Evolutionary conservation across 352 stramenopile species (phyloP).

Genomic region (Peronospora farinosa): DNA sequence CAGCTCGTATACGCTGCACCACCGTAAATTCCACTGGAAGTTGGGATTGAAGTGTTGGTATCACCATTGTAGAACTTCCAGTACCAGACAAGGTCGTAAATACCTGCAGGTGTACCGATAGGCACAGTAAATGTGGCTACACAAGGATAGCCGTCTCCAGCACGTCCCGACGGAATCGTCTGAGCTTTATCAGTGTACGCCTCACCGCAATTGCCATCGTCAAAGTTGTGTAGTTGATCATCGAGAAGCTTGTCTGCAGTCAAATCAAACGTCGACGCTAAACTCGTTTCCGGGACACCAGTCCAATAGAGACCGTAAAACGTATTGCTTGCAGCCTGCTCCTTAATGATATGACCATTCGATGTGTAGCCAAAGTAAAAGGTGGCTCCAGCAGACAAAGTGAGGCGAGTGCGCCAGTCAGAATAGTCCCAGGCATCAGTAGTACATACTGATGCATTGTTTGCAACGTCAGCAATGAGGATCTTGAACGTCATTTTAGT

Average conservation of each 20-base stretch:
- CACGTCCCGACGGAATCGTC: conserved; percentile 34
- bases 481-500: conserved; percentile 48
- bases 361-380: conserved; percentile 60
- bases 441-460: conserved; percentile 30
- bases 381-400: conserved; percentile 33
- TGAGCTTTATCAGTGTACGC: conserved; percentile 35
- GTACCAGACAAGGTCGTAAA: conserved; percentile 69
- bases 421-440: conserved; percentile 31
- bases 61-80: conserved; percentile 64
- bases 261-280: conserved; percentile 44
- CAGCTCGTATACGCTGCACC: conserved; percentile 57
- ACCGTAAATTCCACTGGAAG: conserved; percentile 37
- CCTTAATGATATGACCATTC: conserved; percentile 60
- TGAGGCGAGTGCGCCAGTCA: conserved; percentile 36
- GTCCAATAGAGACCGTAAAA: conserved; percentile 66
- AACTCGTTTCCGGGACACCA: conserved; percentile 27
- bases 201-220: conserved; percentile 59
- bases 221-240: conserved; percentile 57
- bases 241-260: conserved; percentile 52
- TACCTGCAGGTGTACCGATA: conserved; percentile 31
- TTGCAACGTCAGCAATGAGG: conserved; percentile 42
- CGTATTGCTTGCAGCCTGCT: conserved; percentile 46
- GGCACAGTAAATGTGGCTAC: conserved; percentile 45
- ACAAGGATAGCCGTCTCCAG: conserved; percentile 49
- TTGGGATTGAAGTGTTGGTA: conserved; percentile 42